These are phyloP conservation scores for Plasmodium coatneyi DNA, from an alignment of 169 alveolate genomes.

Conservation along the genomic window DNA sequence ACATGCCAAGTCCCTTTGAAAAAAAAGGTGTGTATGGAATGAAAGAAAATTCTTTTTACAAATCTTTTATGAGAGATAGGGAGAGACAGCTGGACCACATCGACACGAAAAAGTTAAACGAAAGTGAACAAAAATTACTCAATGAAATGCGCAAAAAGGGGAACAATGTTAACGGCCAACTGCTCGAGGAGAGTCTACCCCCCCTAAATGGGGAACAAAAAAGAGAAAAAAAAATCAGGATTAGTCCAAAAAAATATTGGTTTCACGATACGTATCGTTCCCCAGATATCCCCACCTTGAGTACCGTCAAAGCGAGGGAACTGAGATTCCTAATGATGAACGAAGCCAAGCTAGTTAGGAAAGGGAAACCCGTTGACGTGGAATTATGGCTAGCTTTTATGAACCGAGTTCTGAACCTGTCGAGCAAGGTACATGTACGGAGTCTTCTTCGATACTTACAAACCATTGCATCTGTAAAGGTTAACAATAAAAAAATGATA, in stretches of 20 bases:
- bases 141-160: constrained; percentile 18
- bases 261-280: not conserved
- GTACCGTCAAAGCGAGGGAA: constrained; percentile 41
- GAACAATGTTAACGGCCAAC: constrained; percentile 5
- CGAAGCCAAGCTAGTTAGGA: constrained; percentile 63
- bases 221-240: constrained; percentile 41
- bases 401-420: constrained; percentile 72
- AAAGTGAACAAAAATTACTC: constrained; percentile 43
- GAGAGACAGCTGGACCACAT: constrained; percentile 57
- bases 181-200: constrained; percentile 22
- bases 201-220: not conserved
- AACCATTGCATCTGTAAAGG: constrained; percentile 78
- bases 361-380: constrained; percentile 50
- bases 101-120: constrained; percentile 39
- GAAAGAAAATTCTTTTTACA: constrained; percentile 69
- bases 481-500: constrained; percentile 37
- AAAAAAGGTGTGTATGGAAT: constrained; percentile 74
- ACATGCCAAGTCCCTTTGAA: constrained; percentile 74
- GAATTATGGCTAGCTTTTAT: constrained; percentile 73
- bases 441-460: constrained; percentile 82
- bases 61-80: constrained; percentile 64
- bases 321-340: constrained; percentile 69
- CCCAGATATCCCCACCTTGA: constrained; percentile 42
- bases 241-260: constrained; percentile 61
- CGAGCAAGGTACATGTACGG: constrained; percentile 75